Conservation (phyloP, 176 grass and related monocot species). For the Aegilops bicornis region DNA sequence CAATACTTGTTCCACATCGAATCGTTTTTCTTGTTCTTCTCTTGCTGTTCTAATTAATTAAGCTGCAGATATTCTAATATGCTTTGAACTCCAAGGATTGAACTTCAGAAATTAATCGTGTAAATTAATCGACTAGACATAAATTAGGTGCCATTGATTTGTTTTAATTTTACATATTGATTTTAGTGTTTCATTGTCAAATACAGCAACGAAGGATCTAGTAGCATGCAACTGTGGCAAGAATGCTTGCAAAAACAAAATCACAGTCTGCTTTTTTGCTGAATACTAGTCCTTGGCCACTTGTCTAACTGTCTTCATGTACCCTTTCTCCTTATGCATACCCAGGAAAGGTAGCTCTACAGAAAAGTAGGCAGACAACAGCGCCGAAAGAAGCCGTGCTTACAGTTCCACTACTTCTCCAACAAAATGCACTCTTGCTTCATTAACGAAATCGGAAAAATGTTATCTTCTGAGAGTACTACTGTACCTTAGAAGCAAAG, state of each 20-base stretch:
- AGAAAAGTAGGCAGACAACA: slow-evolving; percentile 6
- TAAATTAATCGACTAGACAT: background rate
- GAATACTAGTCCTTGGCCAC: slow-evolving; percentile 23
- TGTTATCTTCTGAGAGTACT: background rate
- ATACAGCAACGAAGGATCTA: slow-evolving; percentile 17
- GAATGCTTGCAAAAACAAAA: slow-evolving; percentile 35
- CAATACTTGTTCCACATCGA: background rate
- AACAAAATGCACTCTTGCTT: background rate
- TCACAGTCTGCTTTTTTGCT: slow-evolving; percentile 13
- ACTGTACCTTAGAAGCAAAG: background rate
- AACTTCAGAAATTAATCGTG: background rate
- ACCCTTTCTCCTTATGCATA: slow-evolving; percentile 8
- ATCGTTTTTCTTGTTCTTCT: background rate
- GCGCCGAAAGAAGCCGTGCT: background rate
- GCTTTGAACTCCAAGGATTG: background rate
- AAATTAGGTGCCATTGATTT: background rate
- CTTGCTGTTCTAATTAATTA: background rate
- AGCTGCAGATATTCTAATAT: background rate
- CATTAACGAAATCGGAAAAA: background rate
- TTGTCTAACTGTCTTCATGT: slow-evolving; percentile 18
- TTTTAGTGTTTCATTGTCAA: background rate
- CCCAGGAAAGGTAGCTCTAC: background rate
- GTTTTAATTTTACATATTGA: background rate
- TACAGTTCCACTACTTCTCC: background rate
- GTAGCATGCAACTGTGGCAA: background rate